These are phyloP conservation scores for Zoysia japonica DNA, from an alignment of 176 grass and related monocot species.

Conservation along the genomic window DNA sequence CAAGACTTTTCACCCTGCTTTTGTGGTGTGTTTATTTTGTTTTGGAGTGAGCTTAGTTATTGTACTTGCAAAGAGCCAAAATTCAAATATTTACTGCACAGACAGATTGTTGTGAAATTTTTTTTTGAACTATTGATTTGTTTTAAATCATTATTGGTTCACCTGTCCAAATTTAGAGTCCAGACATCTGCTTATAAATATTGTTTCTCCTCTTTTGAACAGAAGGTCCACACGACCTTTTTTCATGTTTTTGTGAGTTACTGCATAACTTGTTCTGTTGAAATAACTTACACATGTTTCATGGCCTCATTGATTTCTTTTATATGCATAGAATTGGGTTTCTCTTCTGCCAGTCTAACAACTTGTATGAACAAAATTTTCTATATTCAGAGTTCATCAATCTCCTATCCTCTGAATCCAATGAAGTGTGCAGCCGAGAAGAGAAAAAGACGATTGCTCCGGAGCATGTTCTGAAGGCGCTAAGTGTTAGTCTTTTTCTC, in stretches of 20 bases:
- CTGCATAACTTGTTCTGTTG: neutral
- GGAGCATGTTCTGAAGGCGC: slow-evolving; percentile 93
- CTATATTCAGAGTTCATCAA: slow-evolving; percentile 91
- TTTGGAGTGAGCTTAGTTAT: neutral
- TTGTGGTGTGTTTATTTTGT: neutral
- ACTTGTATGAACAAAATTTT: neutral
- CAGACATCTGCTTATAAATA: neutral
- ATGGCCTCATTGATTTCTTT: neutral
- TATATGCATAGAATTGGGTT: neutral
- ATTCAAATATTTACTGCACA: slow-evolving; percentile 19
- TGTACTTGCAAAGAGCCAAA: neutral
- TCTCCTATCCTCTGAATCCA: slow-evolving; percentile 96
- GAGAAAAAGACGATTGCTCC: slow-evolving; percentile 98
- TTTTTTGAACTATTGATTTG: neutral
- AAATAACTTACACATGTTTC: neutral
- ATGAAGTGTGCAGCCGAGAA: slow-evolving; percentile 89
- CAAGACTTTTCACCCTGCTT: neutral
- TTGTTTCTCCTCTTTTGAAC: neutral
- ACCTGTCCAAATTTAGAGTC: neutral
- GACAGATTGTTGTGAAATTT: too few species aligned
- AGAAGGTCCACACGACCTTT: neutral
- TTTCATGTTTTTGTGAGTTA: too few species aligned
- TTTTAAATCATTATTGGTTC: slow-evolving; percentile 9
- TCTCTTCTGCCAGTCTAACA: slow-evolving; percentile 16
- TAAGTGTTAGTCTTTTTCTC: slow-evolving; percentile 55